A percentile compares a stretch with the other conserved stretches of the same genome.
These are phyloP conservation scores for Hypoxylon intermedium DNA, from an alignment of 495 filamentous ascomycete species.

Conservation along the genomic window DNA sequence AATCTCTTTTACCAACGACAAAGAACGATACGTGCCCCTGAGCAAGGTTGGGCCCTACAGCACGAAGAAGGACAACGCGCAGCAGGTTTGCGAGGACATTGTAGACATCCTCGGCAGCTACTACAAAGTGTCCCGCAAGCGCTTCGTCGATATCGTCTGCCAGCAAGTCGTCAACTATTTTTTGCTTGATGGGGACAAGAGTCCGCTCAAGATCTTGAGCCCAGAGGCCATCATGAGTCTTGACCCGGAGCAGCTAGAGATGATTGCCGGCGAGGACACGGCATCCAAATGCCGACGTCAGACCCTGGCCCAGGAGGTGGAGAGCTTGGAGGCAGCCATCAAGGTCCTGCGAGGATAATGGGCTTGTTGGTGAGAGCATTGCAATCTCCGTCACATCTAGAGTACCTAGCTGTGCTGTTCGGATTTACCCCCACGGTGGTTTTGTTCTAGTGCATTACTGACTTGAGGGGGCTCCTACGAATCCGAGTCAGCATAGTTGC, in stretches of 20 bases:
- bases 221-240: slow-evolving; percentile 40
- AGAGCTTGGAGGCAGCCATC: slow-evolving; percentile 34
- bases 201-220: slow-evolving; percentile 43
- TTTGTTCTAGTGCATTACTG: too few species aligned
- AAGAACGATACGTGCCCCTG: background rate
- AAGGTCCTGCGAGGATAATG: slow-evolving; percentile 26
- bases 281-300: slow-evolving; percentile 29
- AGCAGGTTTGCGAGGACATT: slow-evolving; percentile 10
- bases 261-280: slow-evolving; percentile 48
- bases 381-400: too few species aligned
- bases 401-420: too few species aligned
- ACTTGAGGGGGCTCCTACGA: too few species aligned
- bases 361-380: too few species aligned
- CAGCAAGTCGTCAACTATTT: slow-evolving; percentile 40
- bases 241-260: slow-evolving; percentile 41
- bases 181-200: slow-evolving; percentile 40
- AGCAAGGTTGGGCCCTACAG: background rate
- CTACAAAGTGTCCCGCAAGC: slow-evolving; percentile 1
- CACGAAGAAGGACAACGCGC: background rate
- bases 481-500: too few species aligned
- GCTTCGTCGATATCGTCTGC: background rate
- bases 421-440: too few species aligned
- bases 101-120: slow-evolving; percentile 2
- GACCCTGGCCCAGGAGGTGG: slow-evolving; percentile 26
- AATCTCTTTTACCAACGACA: background rate